Conservation (phyloP, 306 rosid species). For the Corylus heterophylla region DNA sequence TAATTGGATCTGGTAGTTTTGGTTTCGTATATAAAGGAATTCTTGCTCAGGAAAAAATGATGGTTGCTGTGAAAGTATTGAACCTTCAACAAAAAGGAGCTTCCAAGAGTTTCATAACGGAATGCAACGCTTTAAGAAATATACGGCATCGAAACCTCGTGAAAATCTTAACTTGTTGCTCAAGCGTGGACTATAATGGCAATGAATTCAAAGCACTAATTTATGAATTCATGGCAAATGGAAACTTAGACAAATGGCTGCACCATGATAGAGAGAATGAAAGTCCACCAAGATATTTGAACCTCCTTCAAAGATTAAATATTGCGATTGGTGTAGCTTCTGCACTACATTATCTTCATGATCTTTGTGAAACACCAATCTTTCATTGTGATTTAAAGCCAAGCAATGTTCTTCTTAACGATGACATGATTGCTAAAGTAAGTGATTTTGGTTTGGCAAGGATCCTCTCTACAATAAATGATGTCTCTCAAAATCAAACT, state of each 20-base stretch:
- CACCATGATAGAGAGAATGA: neutral
- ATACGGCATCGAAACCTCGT: slow-evolving; percentile 29
- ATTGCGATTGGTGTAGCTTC: slow-evolving; percentile 23
- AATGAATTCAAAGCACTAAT: slow-evolving; percentile 38
- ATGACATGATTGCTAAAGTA: slow-evolving; percentile 15
- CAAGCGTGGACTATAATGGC: slow-evolving; percentile 21
- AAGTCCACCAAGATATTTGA: neutral
- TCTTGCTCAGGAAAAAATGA: slow-evolving; percentile 12
- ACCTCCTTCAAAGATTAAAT: slow-evolving; percentile 26
- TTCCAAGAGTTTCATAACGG: slow-evolving; percentile 29
- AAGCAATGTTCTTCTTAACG: slow-evolving; percentile 20
- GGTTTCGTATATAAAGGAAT: slow-evolving; percentile 30
- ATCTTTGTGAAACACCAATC: neutral
- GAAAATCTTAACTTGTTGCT: slow-evolving; percentile 34
- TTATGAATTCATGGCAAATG: slow-evolving; percentile 31
- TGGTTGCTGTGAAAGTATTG: slow-evolving; percentile 37
- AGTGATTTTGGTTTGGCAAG: slow-evolving; percentile 40
- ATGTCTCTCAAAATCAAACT: neutral
- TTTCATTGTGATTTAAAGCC: slow-evolving; percentile 30
- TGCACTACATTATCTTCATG: slow-evolving; percentile 24
- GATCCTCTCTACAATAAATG: neutral
- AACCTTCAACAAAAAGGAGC: slow-evolving; percentile 30
- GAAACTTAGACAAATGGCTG: slow-evolving; percentile 38
- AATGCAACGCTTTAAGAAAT: slow-evolving; percentile 23
- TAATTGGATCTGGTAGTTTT: slow-evolving; percentile 24